Evolutionary conservation across 768 basidiomycete species (phyloP).

Genomic region (Suillus spraguei): DNA sequence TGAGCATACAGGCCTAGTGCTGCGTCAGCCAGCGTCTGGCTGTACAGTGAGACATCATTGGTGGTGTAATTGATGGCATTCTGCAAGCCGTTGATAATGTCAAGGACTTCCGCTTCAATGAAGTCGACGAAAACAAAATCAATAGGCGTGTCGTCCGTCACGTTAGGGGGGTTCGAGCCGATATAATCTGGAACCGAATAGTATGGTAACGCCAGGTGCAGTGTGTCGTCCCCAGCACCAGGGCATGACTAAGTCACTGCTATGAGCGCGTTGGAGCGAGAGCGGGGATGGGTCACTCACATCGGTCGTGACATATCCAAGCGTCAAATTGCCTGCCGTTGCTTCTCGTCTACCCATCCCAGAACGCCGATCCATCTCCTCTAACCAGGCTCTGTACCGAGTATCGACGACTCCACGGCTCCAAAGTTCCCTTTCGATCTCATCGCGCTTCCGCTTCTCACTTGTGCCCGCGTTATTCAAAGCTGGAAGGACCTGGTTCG

Average conservation of each 20-base stretch:
- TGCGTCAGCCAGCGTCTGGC: conserved; percentile 42
- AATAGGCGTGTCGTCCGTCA: conserved; percentile 51
- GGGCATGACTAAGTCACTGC: conserved; percentile 55
- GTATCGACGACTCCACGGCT: conserved; percentile 51
- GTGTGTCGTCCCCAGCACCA: conserved; percentile 73
- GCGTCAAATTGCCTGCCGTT: conserved; percentile 54
- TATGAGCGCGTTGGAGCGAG: background rate
- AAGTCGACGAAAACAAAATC: conserved; percentile 82
- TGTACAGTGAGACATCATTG: conserved; percentile 58
- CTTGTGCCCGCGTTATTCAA: conserved; percentile 52
- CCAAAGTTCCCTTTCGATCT: conserved; percentile 29
- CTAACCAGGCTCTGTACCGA: conserved; percentile 58
- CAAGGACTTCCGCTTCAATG: conserved; percentile 53
- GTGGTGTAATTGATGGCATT: conserved; percentile 48
- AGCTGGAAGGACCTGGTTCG: conserved; percentile 52
- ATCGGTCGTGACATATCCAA: conserved; percentile 77
- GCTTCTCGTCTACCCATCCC: conserved; percentile 37
- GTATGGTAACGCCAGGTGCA: conserved; percentile 62
- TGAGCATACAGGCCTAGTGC: conserved; percentile 44
- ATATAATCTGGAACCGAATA: conserved; percentile 60
- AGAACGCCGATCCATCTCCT: conserved; percentile 49
- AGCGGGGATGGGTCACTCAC: conserved; percentile 37
- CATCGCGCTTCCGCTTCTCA: conserved; percentile 31
- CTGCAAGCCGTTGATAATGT: conserved; percentile 59
- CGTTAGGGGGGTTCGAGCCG: conserved; percentile 52